Evolutionary conservation across 306 rosid genomes (phyloP), one percentile per base, ranked within the genome.

Genomic region (Rubus idaeus): DNA sequence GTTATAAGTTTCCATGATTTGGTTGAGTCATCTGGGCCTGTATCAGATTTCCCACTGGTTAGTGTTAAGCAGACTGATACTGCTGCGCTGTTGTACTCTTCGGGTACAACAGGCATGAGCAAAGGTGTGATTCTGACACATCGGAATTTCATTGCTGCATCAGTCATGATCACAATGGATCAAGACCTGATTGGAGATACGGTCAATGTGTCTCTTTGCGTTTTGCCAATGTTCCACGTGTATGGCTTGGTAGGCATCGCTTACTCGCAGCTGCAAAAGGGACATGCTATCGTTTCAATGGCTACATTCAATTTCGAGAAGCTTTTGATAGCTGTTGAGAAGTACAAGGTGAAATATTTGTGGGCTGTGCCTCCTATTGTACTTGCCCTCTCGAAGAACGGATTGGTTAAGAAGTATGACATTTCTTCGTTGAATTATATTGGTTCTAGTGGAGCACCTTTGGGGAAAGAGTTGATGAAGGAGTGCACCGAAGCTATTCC

Each of bases 311-410:
- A 85, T 67, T 76, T 93, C 12, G 86, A 86, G 81, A 82, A 63
- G 78, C 35, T 87, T 55, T 52, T 93, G 75, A 78, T 23, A 75
- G 86, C 83, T 0, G 75, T 90, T 60, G 91, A 89, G 87, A 87
- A 66, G 85, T 72, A 89, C 35, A 86, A 66, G 77, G 89, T 93
- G 45, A 89, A 90, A 10, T 81, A 87, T 44, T 0, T 93, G 67
- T 90, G 96, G 98, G 63, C 88, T 12, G 98, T 90, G 86, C 98
- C 96, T 74, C 96, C 98, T 0, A 83, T 90, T 0, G 47, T 93
- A 10, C 87, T 90, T 68, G 98, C 90, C 55, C 67, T 93, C 87
- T 90, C 89, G 0, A 93, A 90, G 75, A 87, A 84, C 64, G 78
- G 84, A 18, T 65, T 81, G 78, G 93, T 89, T n/a, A 45, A 76